These are phyloP conservation scores for Trypanosoma mega DNA, from an alignment of 208 protist species.

Conservation along the genomic window DNA sequence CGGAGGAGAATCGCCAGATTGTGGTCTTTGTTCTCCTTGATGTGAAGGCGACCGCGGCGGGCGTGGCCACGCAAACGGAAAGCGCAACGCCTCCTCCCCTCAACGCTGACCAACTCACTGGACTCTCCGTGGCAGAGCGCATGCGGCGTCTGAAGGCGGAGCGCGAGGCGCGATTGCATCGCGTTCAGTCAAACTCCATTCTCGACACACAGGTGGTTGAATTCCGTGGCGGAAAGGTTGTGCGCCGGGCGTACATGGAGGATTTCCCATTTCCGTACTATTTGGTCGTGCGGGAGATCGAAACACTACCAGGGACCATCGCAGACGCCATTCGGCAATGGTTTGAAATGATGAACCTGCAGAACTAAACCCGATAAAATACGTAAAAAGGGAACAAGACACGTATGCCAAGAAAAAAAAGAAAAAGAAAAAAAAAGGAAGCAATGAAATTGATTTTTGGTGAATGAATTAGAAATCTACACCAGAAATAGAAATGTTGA, in stretches of 20 bases:
- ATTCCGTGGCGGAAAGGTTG: slow-evolving; percentile 79
- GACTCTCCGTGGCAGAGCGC: slow-evolving; percentile 72
- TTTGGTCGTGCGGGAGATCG: slow-evolving; percentile 97
- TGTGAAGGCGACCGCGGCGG: slow-evolving; percentile 49
- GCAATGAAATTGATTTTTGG: neutral
- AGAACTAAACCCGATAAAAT: slow-evolving; percentile 24
- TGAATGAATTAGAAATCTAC: neutral
- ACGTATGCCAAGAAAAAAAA: neutral
- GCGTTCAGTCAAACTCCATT: slow-evolving; percentile 84
- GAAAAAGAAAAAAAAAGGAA: neutral
- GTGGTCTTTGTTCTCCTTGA: slow-evolving; percentile 96
- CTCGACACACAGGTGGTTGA: slow-evolving; percentile 92
- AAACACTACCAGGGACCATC: slow-evolving; percentile 95
- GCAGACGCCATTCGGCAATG: slow-evolving; percentile 99
- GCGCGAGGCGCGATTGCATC: slow-evolving; percentile 71
- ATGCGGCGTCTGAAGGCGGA: slow-evolving; percentile 87
- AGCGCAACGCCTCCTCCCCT: slow-evolving; percentile 29
- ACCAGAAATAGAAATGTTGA: too few species aligned
- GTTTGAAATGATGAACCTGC: slow-evolving; percentile 93
- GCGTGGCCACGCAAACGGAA: neutral
- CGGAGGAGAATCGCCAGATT: slow-evolving; percentile 93
- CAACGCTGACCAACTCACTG: slow-evolving; percentile 47
- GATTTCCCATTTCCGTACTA: slow-evolving; percentile 99
- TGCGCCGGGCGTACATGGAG: slow-evolving; percentile 96
- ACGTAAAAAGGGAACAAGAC: neutral